Evolutionary conservation across 2,329 filamentous ascomycete genomes (phyloP).

Genomic region (Akanthomyces dipterigenus): DNA sequence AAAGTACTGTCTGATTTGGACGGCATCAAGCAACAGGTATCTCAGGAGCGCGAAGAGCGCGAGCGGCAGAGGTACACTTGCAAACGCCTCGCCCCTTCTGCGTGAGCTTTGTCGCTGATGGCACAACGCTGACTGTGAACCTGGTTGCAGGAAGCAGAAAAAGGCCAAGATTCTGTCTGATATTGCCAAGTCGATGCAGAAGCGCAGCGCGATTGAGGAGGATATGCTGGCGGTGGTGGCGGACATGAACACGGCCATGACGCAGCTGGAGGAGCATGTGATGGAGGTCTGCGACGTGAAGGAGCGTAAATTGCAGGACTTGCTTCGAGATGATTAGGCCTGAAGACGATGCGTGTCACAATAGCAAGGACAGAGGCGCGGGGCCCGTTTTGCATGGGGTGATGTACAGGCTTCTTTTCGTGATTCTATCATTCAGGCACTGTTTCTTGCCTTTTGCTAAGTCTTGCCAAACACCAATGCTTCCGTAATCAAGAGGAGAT

Average conservation of each 20-base stretch:
- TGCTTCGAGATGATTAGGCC: not conserved
- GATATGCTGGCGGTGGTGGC: conserved; percentile 1
- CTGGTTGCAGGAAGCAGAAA: not conserved
- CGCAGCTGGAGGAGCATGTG: conserved; percentile 24
- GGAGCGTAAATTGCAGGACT: conserved; percentile 18
- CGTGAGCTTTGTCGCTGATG: not conserved
- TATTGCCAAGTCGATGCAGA: conserved; percentile 1
- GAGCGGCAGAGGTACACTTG: conserved; percentile 20
- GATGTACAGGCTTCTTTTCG: not conserved
- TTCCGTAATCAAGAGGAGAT: conserved; percentile 1
- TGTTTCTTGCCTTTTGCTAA: not conserved
- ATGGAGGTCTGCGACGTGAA: conserved; percentile 22
- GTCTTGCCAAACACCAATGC: not conserved
- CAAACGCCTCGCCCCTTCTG: no score
- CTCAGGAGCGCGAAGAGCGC: conserved; percentile 18
- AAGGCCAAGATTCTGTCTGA: not conserved
- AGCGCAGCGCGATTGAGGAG: not conserved
- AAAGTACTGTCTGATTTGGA: conserved; percentile 21
- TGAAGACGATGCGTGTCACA: not conserved
- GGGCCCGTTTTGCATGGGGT: not conserved
- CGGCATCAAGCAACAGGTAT: conserved; percentile 18
- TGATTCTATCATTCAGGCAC: conserved; percentile 1
- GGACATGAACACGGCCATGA: conserved; percentile 15
- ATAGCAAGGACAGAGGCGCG: not conserved
- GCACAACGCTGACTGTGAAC: not conserved